Percentiles rank a stretch among this genome's conserved stretches.
Conservation (phyloP, 768 basidiomycete species). For the Leucosporidium scottii region DNA sequence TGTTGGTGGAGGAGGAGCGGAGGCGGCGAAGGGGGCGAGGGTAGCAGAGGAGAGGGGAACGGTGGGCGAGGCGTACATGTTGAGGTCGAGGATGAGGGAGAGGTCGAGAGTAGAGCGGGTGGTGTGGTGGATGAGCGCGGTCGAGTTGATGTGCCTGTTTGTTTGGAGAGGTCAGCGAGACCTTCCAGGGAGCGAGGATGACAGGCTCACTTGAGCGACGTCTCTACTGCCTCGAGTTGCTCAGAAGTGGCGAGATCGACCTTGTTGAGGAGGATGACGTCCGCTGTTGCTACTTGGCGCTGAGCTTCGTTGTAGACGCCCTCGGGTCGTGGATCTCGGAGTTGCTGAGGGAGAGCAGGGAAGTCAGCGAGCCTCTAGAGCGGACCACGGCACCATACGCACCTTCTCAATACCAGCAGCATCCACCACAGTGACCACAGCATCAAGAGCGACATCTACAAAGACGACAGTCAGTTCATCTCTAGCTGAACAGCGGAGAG, state of each 20-base stretch:
- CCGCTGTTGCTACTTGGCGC: constrained; percentile 83
- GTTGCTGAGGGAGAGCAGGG: constrained; percentile 10
- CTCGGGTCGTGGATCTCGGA: constrained; percentile 26
- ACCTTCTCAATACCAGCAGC: constrained; percentile 29
- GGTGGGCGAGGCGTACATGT: constrained; percentile 62
- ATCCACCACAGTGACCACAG: constrained; percentile 29
- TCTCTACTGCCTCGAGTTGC: constrained; percentile 51
- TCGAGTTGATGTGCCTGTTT: constrained; percentile 59
- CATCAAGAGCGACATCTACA: constrained; percentile 26
- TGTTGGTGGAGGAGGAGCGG: not conserved
- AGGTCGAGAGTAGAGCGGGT: constrained; percentile 67
- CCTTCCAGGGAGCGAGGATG: not conserved
- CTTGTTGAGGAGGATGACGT: constrained; percentile 90
- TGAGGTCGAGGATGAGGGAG: constrained; percentile 65
- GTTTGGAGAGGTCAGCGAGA: not conserved
- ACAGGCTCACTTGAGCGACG: constrained; percentile 49
- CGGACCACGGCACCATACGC: not conserved
- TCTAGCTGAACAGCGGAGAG: not conserved
- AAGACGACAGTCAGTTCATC: not conserved
- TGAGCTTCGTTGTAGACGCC: constrained; percentile 30
- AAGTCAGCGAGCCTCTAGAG: not conserved
- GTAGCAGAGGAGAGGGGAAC: constrained; percentile 20
- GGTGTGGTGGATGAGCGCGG: constrained; percentile 66
- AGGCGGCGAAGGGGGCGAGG: constrained; percentile 17
- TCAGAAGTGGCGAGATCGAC: constrained; percentile 58